Evolutionary conservation across 371 early-diverging fungal genomes (phyloP).

Genomic region (Haplosporangium sp.): DNA sequence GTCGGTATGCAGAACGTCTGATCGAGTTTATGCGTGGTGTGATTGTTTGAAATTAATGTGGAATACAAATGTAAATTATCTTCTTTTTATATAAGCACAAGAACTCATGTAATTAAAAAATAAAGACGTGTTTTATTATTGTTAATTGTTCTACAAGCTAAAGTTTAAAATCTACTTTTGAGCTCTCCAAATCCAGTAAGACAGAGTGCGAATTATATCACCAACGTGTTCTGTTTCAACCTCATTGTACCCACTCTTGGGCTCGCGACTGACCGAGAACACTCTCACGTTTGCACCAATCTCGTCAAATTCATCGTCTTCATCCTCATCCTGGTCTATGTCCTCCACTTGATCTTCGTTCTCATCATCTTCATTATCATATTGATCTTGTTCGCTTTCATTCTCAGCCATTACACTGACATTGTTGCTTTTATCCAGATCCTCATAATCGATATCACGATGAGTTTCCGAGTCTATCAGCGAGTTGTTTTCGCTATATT

Average conservation of each 20-base stretch:
- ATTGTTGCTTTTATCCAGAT: neutral
- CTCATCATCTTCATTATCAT: constrained; percentile 2
- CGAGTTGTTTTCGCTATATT: constrained; percentile 3
- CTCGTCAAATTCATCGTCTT: constrained; percentile 12
- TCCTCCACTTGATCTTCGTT: constrained; percentile 6
- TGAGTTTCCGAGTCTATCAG: neutral
- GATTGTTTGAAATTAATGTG: constrained; percentile 14
- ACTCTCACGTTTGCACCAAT: constrained; percentile 36
- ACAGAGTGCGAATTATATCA: constrained; percentile 52
- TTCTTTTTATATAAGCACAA: neutral
- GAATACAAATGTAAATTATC: neutral
- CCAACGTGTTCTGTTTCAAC: constrained; percentile 54
- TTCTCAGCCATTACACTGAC: neutral
- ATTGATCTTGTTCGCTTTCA: constrained; percentile 2
- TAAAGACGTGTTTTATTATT: neutral
- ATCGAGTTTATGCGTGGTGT: constrained; percentile 60
- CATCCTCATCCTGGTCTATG: constrained; percentile 16
- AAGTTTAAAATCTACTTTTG: constrained; percentile 15
- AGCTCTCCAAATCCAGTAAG: constrained; percentile 52
- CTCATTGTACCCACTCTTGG: constrained; percentile 52
- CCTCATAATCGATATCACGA: neutral
- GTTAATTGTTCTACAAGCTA: neutral
- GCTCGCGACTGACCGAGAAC: constrained; percentile 55
- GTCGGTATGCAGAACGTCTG: constrained; percentile 66
- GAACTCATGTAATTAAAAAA: too few relatives aligned